A percentile compares a stretch with the other conserved stretches of the same genome.
These are phyloP conservation scores for Lipomyces lipofer DNA, from an alignment of 805 yeast genomes.

Conservation along the genomic window DNA sequence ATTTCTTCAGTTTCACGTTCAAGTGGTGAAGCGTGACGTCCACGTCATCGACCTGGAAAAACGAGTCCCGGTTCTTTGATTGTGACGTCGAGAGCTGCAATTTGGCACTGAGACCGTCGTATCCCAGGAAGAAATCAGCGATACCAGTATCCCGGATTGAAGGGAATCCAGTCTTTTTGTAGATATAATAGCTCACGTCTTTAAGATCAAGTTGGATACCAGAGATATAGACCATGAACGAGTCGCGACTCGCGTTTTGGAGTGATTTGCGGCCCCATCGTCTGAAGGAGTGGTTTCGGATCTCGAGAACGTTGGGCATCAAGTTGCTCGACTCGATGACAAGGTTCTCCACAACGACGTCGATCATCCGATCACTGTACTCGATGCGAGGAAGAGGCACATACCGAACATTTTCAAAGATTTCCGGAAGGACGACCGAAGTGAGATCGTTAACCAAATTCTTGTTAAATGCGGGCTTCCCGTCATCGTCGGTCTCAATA, in stretches of 20 bases:
- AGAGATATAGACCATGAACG: conserved; percentile 13
- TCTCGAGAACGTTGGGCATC: conserved; percentile 27
- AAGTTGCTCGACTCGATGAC: conserved; percentile 24
- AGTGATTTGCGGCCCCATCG: conserved; percentile 21
- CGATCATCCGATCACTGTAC: conserved; percentile 21
- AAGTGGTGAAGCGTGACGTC: conserved; percentile 22
- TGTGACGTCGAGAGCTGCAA: conserved; percentile 16
- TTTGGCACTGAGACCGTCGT: conserved; percentile 15
- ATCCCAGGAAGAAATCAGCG: conserved; percentile 27
- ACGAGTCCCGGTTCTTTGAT: conserved; percentile 6
- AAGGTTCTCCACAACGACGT: conserved; percentile 28
- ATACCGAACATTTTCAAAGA: conserved; percentile 17
- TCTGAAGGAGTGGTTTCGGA: conserved; percentile 16
- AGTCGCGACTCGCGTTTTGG: conserved; percentile 4
- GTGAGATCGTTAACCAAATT: conserved; percentile 18
- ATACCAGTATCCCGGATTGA: conserved; percentile 24
- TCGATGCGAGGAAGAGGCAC: conserved; percentile 31
- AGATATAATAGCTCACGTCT: conserved; percentile 26
- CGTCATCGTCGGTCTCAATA: conserved; percentile 20
- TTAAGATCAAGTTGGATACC: conserved; percentile 25
- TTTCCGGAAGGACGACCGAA: conserved; percentile 21
- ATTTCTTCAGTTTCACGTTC: conserved; percentile 22
- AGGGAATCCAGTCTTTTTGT: conserved; percentile 25
- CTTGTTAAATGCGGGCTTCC: conserved; percentile 6
- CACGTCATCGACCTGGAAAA: conserved; percentile 29